Base-by-base conservation (phyloP, 2,329 filamentous ascomycete genomes). In the Mycosphaerelloides madeirae region DNA sequence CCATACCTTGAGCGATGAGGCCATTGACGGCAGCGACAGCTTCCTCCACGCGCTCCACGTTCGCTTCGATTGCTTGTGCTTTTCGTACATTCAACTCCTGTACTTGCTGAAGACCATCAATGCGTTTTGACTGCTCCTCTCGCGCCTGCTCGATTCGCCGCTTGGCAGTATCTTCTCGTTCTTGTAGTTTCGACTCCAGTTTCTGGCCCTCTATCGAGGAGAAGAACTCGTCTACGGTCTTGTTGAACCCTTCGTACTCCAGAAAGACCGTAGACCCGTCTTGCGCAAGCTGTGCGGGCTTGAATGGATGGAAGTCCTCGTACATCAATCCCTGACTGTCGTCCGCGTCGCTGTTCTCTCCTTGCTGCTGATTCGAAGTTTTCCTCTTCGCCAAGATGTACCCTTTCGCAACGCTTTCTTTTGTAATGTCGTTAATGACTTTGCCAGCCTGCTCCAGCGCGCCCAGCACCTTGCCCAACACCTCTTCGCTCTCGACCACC, bases 201-300 rank as follows among this genome's bases (percentile, higher is more conserved):
- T 87, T 95, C 63, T 96, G 91, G 0, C 90, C 88, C 68, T 98
- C 93, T 19, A 97, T 80, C 0, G 91, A 97, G 0, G 93, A 97
- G 65, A 95, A 97, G 70, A 96, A 98, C 55, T 95, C 87, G 62
- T 98, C 93, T 0, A 95, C 89, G 0, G 89, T 93, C 61, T 85
- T 85, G 65, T 96, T 96, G 72, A 94, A 97, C 8, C 83, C 85
- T 6, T 87, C 78, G 54, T 90, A 89, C 42, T 87, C 79, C 11
- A 97, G 61, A 13, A 95, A 80, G 3, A 80, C 77, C 18, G 83
- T 78, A 0, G 74, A 69, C 0, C 80, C 71, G 44, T 89, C 81
- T 6, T 78, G 73, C 50, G 83, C 79, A 50, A 95, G 85, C 55
- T 97, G 91, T 16, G 76, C 73, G 0, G 93, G 93, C 31, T 84